Evolutionary conservation across 805 yeast species (phyloP), one percentile per base, ranked within the genome.

Genomic region (Debaryomyces maramus): DNA sequence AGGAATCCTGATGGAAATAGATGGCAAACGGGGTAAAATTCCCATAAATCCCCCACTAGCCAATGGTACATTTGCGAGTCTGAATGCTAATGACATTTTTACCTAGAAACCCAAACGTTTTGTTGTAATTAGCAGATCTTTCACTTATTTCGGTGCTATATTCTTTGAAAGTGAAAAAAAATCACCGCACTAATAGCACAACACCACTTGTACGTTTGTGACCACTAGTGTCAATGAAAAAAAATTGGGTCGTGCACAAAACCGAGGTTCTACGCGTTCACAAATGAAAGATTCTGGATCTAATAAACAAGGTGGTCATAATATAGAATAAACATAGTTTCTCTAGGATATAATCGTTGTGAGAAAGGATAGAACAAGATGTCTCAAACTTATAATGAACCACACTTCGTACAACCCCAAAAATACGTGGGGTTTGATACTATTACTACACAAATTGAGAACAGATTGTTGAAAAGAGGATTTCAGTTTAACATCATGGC

Each of bases 401-500:
- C 28, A 8, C 28, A 26, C 36, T 30, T 51, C 20, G 40, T 51
- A 18, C 79, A 78, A 46, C 96, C 97, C 18, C 67, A 73, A 34
- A 77, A 81, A 41, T 90, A 90, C 62, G 98, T 93, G 48, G 99
- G 99, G 33, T 91, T 93, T 61, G 98, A 93, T 67, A 84, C 97
- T 46, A 91, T 93, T 66, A 91, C 98, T 36, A 78, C 85, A 26
- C 99, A 93, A 68, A 93, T 93, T 58, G 97, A 93, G 65, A 88
- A 84, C 63, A 80, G 97, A 52, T 72, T 93, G 53, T 73, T 93
- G 63, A 90, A 88, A 64, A 77, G 90, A 53, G 99, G 99, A 3
- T 93, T 93, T 67, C 91, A 88, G 60, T 85, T 93, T 67, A 93
- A 93, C 60, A 68, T 93, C 35, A 89, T 93, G 93, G 84, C 87